Evolutionary conservation across 164 flowering plant species (phyloP), one percentile per base, ranked within the genome.

Genomic region (Chimonanthus salicifolius): DNA sequence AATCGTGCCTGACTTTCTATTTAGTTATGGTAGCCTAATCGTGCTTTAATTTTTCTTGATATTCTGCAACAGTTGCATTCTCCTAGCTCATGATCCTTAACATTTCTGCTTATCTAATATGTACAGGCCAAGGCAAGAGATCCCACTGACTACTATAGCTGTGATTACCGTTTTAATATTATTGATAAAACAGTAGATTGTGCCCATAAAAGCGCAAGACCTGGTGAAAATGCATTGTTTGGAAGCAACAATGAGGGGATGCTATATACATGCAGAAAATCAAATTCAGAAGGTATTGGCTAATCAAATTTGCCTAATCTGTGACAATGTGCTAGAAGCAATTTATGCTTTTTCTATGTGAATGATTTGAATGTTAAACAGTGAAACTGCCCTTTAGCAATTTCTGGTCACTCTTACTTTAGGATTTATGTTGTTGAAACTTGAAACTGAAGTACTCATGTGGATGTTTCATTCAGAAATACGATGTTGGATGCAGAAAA

Each of bases 81-180:
- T 33, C 33, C 33, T 15, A n/a, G 11, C 21, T 46, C 54, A 13
- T 21, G 47, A 20, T 62, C 54, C 67, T 45, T 18, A 16, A 9
- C 13, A 48, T 43, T 13, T 48, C 60, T 72, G 20, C 60, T 64
- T n/a, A 54, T 50, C 63, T 63, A 46, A 67, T 62, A 13, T 46
- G 8, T 74, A 58, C 80, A 64, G 63, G 84, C 73, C 64, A 82
- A 76, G 77, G 68, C 75, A 77, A 78, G 85, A 58, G 90, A 88
- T 80, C 68, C 85, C 58, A 76, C 80, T 81, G 80, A 79, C 76
- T 70, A 75, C 58, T 82, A 86, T 74, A 90, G 91, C 74, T 92
- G 94, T 70, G 85, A 87, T 78, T 94, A 90, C 63, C 74, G 82
- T 75, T 83, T 83, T 67, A 70, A 77, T 67, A 16, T 71, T 62